Percentiles rank a stretch among this genome's conserved stretches.
Conservation (phyloP, 2,329 filamentous ascomycete species). For the Penicillium griseofulvum region DNA sequence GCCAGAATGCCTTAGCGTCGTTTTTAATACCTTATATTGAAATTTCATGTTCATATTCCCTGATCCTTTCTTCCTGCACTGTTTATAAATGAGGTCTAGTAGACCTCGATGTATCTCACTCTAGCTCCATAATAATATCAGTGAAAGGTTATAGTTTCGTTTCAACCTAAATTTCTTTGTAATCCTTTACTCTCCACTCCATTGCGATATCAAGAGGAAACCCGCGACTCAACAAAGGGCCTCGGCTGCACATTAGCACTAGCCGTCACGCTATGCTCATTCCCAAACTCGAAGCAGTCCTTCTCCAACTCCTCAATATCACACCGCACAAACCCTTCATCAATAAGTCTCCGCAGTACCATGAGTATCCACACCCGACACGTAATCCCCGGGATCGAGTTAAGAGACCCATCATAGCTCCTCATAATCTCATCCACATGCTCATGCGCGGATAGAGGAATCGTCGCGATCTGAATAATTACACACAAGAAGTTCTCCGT, state of each 20-base stretch:
- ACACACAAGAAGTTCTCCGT: background rate
- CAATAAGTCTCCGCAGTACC: background rate
- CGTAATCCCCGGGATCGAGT: background rate
- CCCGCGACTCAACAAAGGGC: background rate
- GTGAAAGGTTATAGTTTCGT: background rate
- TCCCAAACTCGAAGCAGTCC: background rate
- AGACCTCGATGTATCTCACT: no score
- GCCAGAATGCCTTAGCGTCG: background rate
- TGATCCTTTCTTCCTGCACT: background rate
- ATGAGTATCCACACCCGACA: background rate
- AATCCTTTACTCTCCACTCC: no score
- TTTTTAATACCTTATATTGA: background rate
- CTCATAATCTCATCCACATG: conserved; percentile 1
- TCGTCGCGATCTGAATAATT: background rate
- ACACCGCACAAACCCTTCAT: background rate
- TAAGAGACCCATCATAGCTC: background rate
- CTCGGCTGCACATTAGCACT: background rate
- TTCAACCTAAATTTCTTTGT: background rate
- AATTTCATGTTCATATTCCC: background rate
- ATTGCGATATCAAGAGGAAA: background rate
- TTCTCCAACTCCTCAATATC: background rate
- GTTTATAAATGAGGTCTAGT: background rate
- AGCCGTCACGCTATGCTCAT: background rate
- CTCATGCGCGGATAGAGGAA: background rate
- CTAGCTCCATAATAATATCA: background rate